Conservation (phyloP, 139 green algal genomes). For the Haematococcus sp. region DNA sequence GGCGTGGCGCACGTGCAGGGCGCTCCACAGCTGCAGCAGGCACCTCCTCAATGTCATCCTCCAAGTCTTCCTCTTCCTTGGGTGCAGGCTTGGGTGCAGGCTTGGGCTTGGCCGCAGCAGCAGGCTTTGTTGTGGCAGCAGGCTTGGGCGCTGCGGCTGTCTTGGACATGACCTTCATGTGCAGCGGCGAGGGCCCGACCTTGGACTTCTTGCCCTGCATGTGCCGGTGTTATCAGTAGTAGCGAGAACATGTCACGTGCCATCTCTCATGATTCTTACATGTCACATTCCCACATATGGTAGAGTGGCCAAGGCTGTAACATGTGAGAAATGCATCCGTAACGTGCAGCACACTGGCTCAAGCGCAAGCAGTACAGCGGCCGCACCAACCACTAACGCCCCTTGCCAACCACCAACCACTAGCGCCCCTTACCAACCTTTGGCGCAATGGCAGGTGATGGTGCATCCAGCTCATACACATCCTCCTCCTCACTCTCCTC, state of each 20-base stretch:
- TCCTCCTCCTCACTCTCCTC: conserved; percentile 31
- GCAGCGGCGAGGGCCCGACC: conserved; percentile 31
- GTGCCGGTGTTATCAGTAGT: not conserved
- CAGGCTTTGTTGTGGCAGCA: conserved; percentile 1
- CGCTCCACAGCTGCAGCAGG: not conserved
- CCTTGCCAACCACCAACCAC: too few species aligned
- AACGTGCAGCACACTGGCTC: too few species aligned
- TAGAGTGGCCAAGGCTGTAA: too few species aligned
- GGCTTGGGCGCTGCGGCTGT: not conserved
- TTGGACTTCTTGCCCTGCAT: conserved; percentile 45
- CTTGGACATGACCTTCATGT: conserved; percentile 32
- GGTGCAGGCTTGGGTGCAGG: conserved; percentile 1
- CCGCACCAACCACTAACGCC: too few species aligned
- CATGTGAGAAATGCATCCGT: not conserved
- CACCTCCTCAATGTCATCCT: not conserved
- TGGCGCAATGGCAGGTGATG: conserved; percentile 33
- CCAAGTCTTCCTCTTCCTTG: not conserved
- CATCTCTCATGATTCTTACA: too few species aligned
- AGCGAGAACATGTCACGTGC: too few species aligned
- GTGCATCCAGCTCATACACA: conserved; percentile 47
- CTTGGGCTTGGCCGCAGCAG: not conserved
- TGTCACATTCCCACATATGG: too few species aligned
- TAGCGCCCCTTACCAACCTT: too few species aligned
- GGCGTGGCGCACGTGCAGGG: not conserved
- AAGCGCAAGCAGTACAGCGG: too few species aligned